Percentiles rank a stretch among this genome's conserved stretches.
Evolutionary conservation across 2,329 filamentous ascomycete genomes (phyloP).

Genomic region (Dryadomyces quercivorus): DNA sequence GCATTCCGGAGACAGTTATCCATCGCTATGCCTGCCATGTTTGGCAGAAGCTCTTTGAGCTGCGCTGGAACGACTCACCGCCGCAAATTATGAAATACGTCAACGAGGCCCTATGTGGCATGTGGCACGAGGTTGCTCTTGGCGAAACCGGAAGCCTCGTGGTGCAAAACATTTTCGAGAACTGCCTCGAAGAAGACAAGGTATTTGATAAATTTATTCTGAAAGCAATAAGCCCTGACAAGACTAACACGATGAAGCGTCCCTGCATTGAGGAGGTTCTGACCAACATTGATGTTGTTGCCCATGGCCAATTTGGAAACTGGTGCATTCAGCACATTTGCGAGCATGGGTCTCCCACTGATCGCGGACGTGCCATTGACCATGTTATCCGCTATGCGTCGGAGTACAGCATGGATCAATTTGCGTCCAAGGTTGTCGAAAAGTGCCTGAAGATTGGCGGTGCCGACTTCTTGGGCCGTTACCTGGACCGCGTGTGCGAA

Average conservation of each 20-base stretch:
- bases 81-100: constrained; percentile 98
- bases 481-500: constrained; percentile 88
- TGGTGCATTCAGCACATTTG: constrained; percentile 99
- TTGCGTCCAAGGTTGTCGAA: constrained; percentile 97
- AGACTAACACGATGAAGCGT: constrained; percentile 41
- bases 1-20: constrained; percentile 95
- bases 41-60: constrained; percentile 98
- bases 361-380: constrained; percentile 87
- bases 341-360: constrained; percentile 82
- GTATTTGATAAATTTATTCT: constrained; percentile 32
- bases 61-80: constrained; percentile 87
- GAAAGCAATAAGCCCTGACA: background rate
- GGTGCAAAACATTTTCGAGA: constrained; percentile 99
- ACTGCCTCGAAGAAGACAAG: constrained; percentile 97
- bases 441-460: constrained; percentile 98
- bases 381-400: constrained; percentile 88
- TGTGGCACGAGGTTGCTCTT: constrained; percentile 98
- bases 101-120: constrained; percentile 84
- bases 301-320: constrained; percentile 96
- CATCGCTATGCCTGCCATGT: constrained; percentile 98
- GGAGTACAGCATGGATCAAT: constrained; percentile 98
- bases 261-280: constrained; percentile 96
- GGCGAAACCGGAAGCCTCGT: constrained; percentile 96
- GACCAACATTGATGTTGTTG: constrained; percentile 86
- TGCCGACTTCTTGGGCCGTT: constrained; percentile 78